Percentiles rank a stretch among this genome's conserved stretches.
These are phyloP conservation scores for Pseudocercospora cruenta DNA, from an alignment of 2,329 filamentous ascomycete species.

Conservation along the genomic window DNA sequence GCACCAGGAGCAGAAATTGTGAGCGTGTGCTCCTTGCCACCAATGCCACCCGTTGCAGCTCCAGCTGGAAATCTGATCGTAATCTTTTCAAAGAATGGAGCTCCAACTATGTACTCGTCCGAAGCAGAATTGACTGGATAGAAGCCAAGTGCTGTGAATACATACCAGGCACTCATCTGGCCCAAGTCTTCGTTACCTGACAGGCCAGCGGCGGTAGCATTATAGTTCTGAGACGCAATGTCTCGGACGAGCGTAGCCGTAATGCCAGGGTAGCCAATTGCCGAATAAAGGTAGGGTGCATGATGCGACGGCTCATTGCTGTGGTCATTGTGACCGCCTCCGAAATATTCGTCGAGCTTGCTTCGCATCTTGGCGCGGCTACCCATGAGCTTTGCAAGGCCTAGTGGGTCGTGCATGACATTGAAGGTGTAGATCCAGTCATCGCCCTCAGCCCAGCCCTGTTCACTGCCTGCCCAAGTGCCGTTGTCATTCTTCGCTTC, in stretches of 20 bases:
- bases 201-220: conserved; percentile 51
- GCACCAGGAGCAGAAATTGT: conserved; percentile 49
- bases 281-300: conserved; percentile 52
- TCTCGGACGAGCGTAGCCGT: conserved; percentile 46
- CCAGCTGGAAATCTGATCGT: conserved; percentile 44
- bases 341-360: conserved; percentile 52
- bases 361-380: conserved; percentile 44
- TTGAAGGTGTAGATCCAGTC: conserved; percentile 57
- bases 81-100: conserved; percentile 53
- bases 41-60: conserved; percentile 35
- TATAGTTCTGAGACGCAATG: conserved; percentile 49
- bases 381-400: conserved; percentile 48
- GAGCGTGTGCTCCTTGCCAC: conserved; percentile 35
- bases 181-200: conserved; percentile 55
- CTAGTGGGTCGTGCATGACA: conserved; percentile 52
- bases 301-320: conserved; percentile 56
- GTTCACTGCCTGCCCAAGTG: conserved; percentile 48
- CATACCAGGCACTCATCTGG: conserved; percentile 57
- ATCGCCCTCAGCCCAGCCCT: conserved; percentile 56
- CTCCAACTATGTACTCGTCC: conserved; percentile 51
- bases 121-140: conserved; percentile 52
- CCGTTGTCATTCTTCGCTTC: conserved; percentile 53
- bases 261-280: conserved; percentile 45
- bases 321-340: conserved; percentile 52
- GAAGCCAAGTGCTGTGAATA: conserved; percentile 53